A percentile compares a stretch with the other conserved stretches of the same genome.
phyloP scores from a whole-genome alignment of 2,329 filamentous ascomycete genomes.

The Aspergillus ibericus region DNA sequence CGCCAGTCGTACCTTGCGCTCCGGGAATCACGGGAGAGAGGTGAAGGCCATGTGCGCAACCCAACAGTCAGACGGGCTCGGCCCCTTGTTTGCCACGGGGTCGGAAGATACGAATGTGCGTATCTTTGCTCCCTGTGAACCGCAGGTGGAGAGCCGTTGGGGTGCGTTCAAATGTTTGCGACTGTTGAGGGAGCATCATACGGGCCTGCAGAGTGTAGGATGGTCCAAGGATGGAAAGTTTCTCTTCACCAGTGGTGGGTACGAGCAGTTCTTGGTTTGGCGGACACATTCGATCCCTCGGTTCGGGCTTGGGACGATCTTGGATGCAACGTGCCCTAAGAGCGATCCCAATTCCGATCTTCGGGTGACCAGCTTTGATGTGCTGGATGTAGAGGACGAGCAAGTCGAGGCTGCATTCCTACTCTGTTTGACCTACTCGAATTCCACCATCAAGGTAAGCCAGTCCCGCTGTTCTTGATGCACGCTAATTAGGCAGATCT shows the following conservation, averaged over 20 bases:
- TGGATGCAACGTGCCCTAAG: conserved; percentile 52
- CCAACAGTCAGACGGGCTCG: conserved; percentile 11
- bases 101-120: conserved; percentile 74
- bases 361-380: conserved; percentile 77
- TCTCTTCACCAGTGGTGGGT: conserved; percentile 82
- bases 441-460: conserved; percentile 69
- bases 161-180: conserved; percentile 54
- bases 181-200: conserved; percentile 73
- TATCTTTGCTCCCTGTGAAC: conserved; percentile 52
- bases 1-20: conserved; percentile 55
- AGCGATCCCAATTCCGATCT: conserved; percentile 62
- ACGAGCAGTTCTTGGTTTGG: conserved; percentile 90
- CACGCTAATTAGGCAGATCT: conserved; percentile 43
- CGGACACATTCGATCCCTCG: conserved; percentile 58
- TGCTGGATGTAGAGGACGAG: conserved; percentile 37
- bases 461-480: neutral
- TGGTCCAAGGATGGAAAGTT: conserved; percentile 69
- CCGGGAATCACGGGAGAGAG: conserved; percentile 82
- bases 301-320: conserved; percentile 54
- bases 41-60: conserved; percentile 65
- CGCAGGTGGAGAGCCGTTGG: conserved; percentile 16
- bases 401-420: conserved; percentile 46
- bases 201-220: conserved; percentile 76
- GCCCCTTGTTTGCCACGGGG: conserved; percentile 61
- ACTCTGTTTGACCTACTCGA: conserved; percentile 76